phyloP scores from a whole-genome alignment of 495 filamentous ascomycete genomes.

The Gamarada debralockiae region DNA sequence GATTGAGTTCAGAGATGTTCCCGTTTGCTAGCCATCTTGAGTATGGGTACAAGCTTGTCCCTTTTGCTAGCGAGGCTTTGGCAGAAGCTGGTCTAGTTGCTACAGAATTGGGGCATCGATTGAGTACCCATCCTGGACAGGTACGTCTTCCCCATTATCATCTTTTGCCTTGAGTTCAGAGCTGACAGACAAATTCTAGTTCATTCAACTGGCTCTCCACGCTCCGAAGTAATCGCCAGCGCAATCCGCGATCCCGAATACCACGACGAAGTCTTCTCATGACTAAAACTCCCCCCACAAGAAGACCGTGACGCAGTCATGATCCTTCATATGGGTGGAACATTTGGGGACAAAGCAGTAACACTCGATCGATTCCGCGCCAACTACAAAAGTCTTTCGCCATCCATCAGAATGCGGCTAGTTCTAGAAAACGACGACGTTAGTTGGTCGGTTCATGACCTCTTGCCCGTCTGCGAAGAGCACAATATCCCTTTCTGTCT shows the following conservation, averaged over 20 bases:
- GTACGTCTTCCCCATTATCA: background rate
- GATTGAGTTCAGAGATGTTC: conserved; percentile 93
- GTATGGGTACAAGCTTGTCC: conserved; percentile 83
- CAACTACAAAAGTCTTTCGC: conserved; percentile 67
- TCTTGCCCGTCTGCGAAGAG: conserved; percentile 88
- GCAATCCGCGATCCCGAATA: conserved; percentile 83
- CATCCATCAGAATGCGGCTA: conserved; percentile 71
- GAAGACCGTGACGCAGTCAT: conserved; percentile 86
- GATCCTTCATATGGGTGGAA: conserved; percentile 92
- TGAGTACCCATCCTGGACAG: conserved; percentile 84
- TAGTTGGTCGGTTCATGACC: conserved; percentile 81
- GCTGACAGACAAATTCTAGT: conserved; percentile 29
- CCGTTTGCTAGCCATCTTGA: conserved; percentile 87
- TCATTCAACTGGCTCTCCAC: conserved; percentile 81
- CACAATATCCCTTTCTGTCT: conserved; percentile 89
- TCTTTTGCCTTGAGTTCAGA: background rate
- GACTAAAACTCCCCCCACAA: conserved; percentile 76
- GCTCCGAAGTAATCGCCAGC: conserved; percentile 66
- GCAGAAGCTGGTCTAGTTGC: conserved; percentile 73
- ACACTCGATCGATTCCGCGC: conserved; percentile 78
- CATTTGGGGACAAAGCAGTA: conserved; percentile 82
- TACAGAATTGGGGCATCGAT: conserved; percentile 76
- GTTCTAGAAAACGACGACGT: conserved; percentile 97
- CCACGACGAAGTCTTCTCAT: conserved; percentile 78
- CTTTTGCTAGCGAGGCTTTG: conserved; percentile 78